Conservation (phyloP, 768 basidiomycete species). For the Rhizopogon rudus region DNA sequence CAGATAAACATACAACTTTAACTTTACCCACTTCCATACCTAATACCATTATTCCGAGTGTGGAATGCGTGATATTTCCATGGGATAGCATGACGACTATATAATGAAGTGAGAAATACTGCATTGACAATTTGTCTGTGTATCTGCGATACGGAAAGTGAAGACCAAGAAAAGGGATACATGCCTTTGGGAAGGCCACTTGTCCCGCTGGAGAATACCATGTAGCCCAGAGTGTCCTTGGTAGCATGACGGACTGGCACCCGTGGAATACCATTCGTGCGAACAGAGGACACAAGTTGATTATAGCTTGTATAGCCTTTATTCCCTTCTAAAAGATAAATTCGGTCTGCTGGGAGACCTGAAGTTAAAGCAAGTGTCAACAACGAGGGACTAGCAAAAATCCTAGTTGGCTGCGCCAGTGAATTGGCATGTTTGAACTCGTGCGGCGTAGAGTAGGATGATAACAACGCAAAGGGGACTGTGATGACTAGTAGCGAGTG, state of each 20-base stretch:
- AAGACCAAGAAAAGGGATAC: not conserved
- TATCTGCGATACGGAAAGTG: not conserved
- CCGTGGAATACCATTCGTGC: constrained; percentile 29
- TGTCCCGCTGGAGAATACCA: constrained; percentile 67
- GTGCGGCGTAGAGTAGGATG: constrained; percentile 41
- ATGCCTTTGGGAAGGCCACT: constrained; percentile 64
- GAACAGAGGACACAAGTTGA: constrained; percentile 34
- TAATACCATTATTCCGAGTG: constrained; percentile 30
- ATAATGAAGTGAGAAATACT: not conserved
- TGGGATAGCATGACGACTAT: constrained; percentile 63
- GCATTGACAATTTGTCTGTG: not conserved
- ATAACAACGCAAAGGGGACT: constrained; percentile 42
- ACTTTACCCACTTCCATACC: constrained; percentile 23
- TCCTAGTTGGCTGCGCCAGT: constrained; percentile 37
- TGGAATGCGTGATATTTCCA: constrained; percentile 42
- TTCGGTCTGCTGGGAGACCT: constrained; percentile 28
- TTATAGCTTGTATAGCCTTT: constrained; percentile 35
- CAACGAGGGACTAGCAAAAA: constrained; percentile 43
- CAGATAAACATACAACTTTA: constrained; percentile 28
- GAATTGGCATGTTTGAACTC: constrained; percentile 45
- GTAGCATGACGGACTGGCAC: constrained; percentile 36
- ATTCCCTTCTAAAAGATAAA: constrained; percentile 40
- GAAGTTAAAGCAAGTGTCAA: constrained; percentile 31
- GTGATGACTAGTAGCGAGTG: constrained; percentile 39
- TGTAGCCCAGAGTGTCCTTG: constrained; percentile 52